phyloP scores from a whole-genome alignment of 352 stramenopile species.

The Phytopythium cucurbitacearum region DNA sequence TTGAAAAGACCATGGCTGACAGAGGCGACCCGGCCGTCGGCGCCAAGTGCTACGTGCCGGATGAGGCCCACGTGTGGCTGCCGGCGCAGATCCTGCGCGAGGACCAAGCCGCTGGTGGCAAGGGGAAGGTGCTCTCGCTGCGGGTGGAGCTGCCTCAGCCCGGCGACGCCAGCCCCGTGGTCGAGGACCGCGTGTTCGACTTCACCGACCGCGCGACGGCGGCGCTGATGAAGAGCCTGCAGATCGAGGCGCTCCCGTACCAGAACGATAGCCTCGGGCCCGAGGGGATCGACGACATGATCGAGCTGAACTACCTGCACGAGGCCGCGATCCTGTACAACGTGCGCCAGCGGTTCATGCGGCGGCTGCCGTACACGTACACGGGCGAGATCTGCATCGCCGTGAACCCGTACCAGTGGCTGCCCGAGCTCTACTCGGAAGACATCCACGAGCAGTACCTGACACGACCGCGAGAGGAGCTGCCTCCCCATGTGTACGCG shows the following conservation, averaged over 20 bases:
- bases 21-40: conserved; percentile 14
- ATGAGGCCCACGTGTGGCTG: conserved; percentile 84
- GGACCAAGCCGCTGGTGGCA: conserved; percentile 54
- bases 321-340: conserved; percentile 90
- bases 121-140: conserved; percentile 59
- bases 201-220: conserved; percentile 70
- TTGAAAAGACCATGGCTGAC: background rate
- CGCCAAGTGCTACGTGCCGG: conserved; percentile 83
- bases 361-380: conserved; percentile 92
- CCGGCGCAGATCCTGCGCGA: conserved; percentile 69
- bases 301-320: conserved; percentile 87
- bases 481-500: conserved; percentile 75
- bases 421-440: conserved; percentile 83
- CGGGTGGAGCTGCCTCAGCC: conserved; percentile 47
- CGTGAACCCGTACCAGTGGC: conserved; percentile 96
- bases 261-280: conserved; percentile 73
- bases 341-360: conserved; percentile 79
- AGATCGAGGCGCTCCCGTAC: conserved; percentile 78
- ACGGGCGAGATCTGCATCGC: conserved; percentile 97
- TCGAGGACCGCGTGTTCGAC: conserved; percentile 67
- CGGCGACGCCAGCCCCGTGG: conserved; percentile 11
- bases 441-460: conserved; percentile 76
- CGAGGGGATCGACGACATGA: conserved; percentile 83
- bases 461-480: conserved; percentile 67
- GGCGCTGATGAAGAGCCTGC: conserved; percentile 59